Evolutionary conservation across 306 rosid species (phyloP).

Genomic region (Begonia loranthoides): DNA sequence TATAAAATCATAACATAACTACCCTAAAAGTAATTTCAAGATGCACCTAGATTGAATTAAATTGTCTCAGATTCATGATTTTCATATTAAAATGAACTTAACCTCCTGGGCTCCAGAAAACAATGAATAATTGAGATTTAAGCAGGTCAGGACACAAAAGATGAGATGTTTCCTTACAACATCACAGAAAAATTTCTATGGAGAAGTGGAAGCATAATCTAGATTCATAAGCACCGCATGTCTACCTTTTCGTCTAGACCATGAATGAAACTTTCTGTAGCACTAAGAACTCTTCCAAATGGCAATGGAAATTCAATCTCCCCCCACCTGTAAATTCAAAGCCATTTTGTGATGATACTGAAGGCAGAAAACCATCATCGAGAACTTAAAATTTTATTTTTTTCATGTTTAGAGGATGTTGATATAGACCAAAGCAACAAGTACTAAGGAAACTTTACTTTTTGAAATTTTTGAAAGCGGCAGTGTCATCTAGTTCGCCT

Average conservation of each 20-base stretch:
- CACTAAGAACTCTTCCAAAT: constrained; percentile 91
- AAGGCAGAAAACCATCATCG: background rate
- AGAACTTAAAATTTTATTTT: background rate
- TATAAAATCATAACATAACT: constrained; percentile 55
- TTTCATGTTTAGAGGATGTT: background rate
- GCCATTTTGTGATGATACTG: constrained; percentile 1
- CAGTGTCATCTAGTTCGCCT: constrained; percentile 97
- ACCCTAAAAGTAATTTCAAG: background rate
- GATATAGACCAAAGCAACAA: background rate
- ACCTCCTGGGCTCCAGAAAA: background rate
- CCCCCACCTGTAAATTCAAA: constrained; percentile 69
- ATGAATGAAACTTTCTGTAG: constrained; percentile 74
- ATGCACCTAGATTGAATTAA: too few relatives aligned
- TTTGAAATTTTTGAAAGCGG: constrained; percentile 97
- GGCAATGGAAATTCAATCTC: constrained; percentile 83
- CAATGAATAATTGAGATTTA: background rate
- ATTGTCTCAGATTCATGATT: too few relatives aligned
- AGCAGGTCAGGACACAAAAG: background rate
- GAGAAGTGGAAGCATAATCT: background rate
- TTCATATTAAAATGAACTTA: background rate
- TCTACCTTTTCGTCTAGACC: constrained; percentile 91
- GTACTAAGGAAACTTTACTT: constrained; percentile 27
- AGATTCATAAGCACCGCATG: background rate
- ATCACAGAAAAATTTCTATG: too few relatives aligned
- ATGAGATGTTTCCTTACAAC: too few relatives aligned